Base-by-base conservation (phyloP, 768 basidiomycete species). In the Lactarius hengduanensis region DNA sequence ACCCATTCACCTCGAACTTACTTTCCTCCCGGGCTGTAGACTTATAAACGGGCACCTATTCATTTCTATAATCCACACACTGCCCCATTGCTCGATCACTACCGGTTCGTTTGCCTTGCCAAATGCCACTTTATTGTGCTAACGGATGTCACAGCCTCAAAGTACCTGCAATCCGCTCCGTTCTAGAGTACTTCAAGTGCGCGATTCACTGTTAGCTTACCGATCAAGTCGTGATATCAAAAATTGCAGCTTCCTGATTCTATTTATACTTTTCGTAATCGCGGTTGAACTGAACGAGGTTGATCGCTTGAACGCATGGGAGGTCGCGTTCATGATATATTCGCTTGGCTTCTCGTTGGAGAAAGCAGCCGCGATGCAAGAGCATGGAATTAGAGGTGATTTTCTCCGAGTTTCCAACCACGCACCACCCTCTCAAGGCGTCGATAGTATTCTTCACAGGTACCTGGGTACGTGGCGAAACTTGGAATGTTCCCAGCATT, bases 11-110 rank as follows among this genome's bases (percentile, higher is more conserved):
- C 55, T 45, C 36, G 47, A 50, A 15, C 22, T 57, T 20, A 32
- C 56, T 43, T 61, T 8, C 67, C 22, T 9, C 63, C n/a, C 54
- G 32, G 30, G 32, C 32, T 32, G 22, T 69, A 96, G 94, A 95
- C 92, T 32, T 98, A 98, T 77, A 97, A 97, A 79, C 84, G 89
- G 57, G 92, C 85, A 30, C 94, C 96, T 13, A 84, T 97, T 40
- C 92, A 95, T 75, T 90, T 96, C 71, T 97, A 98, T 75, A 94
- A 98, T 74, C 95, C 95, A 3, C 90, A 94, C 73, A 92, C 88
- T 74, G 95, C 95, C 0, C 93, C 95, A 20, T 76, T 97, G n/a
- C 83, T 98, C 8, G 94, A 98, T 73, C 95, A 98, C 76, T 98
- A 97, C 73, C 87, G 96, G 92, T 92, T 62, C 18, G 41, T 47